Evolutionary conservation across 2,329 filamentous ascomycete genomes (phyloP).

Genomic region (Magnaporthales sp.): DNA sequence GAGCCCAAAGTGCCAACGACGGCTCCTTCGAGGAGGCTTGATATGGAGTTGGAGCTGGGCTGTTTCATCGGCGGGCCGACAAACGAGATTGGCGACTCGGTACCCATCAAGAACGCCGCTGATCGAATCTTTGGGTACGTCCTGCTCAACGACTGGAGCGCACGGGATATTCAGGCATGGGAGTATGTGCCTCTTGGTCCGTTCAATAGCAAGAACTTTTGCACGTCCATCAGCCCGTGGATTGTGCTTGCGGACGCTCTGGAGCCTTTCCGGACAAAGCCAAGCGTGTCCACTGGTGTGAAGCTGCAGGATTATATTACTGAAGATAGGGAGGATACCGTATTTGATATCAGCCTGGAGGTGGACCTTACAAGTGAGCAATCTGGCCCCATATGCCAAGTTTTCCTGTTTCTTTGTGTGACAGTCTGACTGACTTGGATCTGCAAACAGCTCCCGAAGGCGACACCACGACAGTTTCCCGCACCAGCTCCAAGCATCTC

Average conservation of each 20-base stretch:
- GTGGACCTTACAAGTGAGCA: slow-evolving; percentile 7
- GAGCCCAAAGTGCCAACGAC: slow-evolving; percentile 55
- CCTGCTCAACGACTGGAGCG: slow-evolving; percentile 82
- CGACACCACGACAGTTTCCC: slow-evolving; percentile 48
- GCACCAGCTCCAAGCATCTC: slow-evolving; percentile 51
- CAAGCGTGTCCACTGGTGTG: slow-evolving; percentile 21
- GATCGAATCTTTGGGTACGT: slow-evolving; percentile 72
- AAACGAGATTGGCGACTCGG: slow-evolving; percentile 55
- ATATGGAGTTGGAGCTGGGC: slow-evolving; percentile 75
- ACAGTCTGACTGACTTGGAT: not conserved
- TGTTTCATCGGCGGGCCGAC: slow-evolving; percentile 56
- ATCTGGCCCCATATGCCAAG: not conserved
- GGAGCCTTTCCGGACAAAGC: slow-evolving; percentile 38
- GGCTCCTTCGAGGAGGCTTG: slow-evolving; percentile 56
- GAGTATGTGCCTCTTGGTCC: slow-evolving; percentile 77
- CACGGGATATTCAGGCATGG: slow-evolving; percentile 74
- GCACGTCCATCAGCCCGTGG: slow-evolving; percentile 70
- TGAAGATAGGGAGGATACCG: slow-evolving; percentile 45
- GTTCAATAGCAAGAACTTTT: slow-evolving; percentile 80
- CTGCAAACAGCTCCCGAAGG: slow-evolving; percentile 28
- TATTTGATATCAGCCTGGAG: slow-evolving; percentile 18
- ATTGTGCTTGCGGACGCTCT: slow-evolving; percentile 69
- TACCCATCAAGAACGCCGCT: slow-evolving; percentile 56
- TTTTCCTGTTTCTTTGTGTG: not conserved
- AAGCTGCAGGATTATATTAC: slow-evolving; percentile 38